Base-by-base conservation (phyloP, 129 eudicot species). In the Scalesia atractyloides region DNA sequence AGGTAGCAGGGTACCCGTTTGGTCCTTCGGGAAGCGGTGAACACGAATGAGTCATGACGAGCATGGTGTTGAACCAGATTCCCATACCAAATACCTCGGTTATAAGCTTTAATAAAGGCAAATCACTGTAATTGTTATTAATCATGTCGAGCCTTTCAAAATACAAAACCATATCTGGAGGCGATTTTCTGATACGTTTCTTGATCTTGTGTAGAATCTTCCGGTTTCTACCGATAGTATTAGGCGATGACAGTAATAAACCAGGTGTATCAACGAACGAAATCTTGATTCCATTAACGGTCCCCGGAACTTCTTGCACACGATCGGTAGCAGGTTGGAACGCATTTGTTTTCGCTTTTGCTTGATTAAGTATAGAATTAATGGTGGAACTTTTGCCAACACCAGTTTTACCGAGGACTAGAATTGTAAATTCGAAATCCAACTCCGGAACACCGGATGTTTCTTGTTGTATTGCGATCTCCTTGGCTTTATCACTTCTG, bases 301-400 rank as follows among this genome's bases (percentile, higher is more conserved):
- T 77, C 9, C 96, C 97, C 73, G 47, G 69, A 76, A 90, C 68
- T 68, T 95, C 96, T 75, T 85, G 89, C 76, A 95, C 83, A 18
- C 64, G 73, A 60, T 88, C 77, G 7, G 99, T 95, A 53, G 88
- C 81, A 58, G 99, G 94, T 58, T 64, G 83, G 67, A 95, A 95
- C 5, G 99, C 96, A 75, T 95, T 78, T 2, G 99, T 95, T 2
- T 11, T 51, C 69, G 86, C 89, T 84, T 88, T 95, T 19, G 81
- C 66, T 77, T 90, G 88, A 72, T 87, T 82, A 63, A 95, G 88
- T 65, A 95, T 82, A 44, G 99, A 90, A 78, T 95, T 95, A 50
- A 95, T 95, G 10, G 97, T 95, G 41, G 97, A 92, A 76, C 99
- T 95, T 73, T 95, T 95, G 68, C 99, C 99, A 33, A 88, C 91